Evolutionary conservation across 2,329 filamentous ascomycete genomes (phyloP).

Genomic region (Trichoderma oligosporum): DNA sequence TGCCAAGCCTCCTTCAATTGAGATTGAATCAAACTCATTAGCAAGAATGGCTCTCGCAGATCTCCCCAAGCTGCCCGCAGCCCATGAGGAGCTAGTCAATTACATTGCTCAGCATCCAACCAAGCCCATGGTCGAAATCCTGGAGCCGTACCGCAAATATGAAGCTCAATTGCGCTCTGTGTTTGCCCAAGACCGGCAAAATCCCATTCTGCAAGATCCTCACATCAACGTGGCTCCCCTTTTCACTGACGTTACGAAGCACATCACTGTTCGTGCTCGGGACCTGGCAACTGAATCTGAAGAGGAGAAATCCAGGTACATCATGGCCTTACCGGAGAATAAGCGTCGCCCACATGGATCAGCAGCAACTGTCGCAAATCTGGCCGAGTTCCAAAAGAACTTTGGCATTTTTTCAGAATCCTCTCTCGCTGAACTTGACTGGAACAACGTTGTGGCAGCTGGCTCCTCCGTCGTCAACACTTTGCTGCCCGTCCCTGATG

Average conservation of each 20-base stretch:
- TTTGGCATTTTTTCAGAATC: slow-evolving; percentile 80
- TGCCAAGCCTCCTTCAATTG: background rate
- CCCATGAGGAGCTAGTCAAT: slow-evolving; percentile 42
- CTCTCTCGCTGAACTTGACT: slow-evolving; percentile 70
- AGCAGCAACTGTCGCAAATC: slow-evolving; percentile 61
- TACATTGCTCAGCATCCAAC: slow-evolving; percentile 55
- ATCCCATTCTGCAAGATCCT: slow-evolving; percentile 53
- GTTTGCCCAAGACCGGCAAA: slow-evolving; percentile 64
- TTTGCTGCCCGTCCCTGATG: slow-evolving; percentile 64
- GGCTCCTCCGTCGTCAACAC: slow-evolving; percentile 79
- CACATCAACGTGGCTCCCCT: slow-evolving; percentile 63
- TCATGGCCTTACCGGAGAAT: slow-evolving; percentile 62
- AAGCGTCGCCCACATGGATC: slow-evolving; percentile 60
- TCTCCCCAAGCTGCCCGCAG: slow-evolving; percentile 46
- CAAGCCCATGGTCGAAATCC: slow-evolving; percentile 52
- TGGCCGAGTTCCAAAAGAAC: slow-evolving; percentile 72
- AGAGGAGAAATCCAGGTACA: slow-evolving; percentile 60
- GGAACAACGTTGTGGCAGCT: slow-evolving; percentile 77
- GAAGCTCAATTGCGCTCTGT: slow-evolving; percentile 63
- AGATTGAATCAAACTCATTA: slow-evolving; percentile 15
- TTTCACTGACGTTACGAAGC: slow-evolving; percentile 54
- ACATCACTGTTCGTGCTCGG: slow-evolving; percentile 61
- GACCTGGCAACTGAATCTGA: slow-evolving; percentile 54
- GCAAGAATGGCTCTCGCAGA: slow-evolving; percentile 35
- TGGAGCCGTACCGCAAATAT: slow-evolving; percentile 64